phyloP scores from a whole-genome alignment of 345 rosid genomes.

The Populus nigra region DNA sequence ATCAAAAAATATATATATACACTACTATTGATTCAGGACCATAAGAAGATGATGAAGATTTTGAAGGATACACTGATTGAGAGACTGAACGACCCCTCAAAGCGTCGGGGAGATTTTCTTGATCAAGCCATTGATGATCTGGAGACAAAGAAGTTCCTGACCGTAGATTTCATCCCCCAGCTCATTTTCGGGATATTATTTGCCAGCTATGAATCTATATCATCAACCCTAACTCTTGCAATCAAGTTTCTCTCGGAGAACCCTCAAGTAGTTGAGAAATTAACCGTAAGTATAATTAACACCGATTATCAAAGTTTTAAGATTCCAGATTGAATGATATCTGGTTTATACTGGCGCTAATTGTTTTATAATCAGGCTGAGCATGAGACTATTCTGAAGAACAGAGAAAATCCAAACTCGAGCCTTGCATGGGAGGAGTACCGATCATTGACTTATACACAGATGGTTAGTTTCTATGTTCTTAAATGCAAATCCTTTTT shows the following conservation, averaged over 20 bases:
- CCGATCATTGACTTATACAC: constrained; percentile 27
- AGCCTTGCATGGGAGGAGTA: constrained; percentile 11
- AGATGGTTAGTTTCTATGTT: not conserved
- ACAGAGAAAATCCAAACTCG: constrained; percentile 14
- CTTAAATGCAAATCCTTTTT: not conserved
- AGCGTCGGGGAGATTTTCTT: constrained; percentile 14
- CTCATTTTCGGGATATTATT: constrained; percentile 22
- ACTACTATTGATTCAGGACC: not conserved
- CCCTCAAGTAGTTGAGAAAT: constrained; percentile 29
- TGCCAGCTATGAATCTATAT: constrained; percentile 16
- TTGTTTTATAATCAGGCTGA: constrained; percentile 19
- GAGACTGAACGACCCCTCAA: not conserved
- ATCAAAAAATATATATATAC: not conserved
- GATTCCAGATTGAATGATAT: not conserved
- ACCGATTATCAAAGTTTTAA: no score
- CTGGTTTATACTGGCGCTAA: no score
- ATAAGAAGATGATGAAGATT: not conserved
- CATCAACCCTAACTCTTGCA: constrained; percentile 10
- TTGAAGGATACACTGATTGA: not conserved
- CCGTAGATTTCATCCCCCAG: constrained; percentile 22
- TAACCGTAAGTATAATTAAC: constrained; percentile 15
- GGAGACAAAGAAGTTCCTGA: constrained; percentile 24
- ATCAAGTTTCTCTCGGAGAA: constrained; percentile 32
- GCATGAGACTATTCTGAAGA: constrained; percentile 5
- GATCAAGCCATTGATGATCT: constrained; percentile 20